phyloP scores from a whole-genome alignment of 2,329 filamentous ascomycete species.

The Ceratocystis smalleyi region DNA sequence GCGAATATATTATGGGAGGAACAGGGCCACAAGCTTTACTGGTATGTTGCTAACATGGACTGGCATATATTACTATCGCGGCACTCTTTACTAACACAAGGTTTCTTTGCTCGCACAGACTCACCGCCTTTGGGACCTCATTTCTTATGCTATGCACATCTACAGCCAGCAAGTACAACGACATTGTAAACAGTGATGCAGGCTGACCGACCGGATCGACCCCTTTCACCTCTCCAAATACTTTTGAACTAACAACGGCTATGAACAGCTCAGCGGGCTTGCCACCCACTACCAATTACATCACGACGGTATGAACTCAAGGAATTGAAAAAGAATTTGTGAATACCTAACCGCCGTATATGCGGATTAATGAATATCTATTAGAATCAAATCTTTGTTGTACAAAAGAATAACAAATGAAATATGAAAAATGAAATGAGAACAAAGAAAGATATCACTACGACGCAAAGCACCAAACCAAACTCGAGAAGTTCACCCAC shows the following conservation, averaged over 20 bases:
- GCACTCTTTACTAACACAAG: background rate
- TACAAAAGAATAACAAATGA: background rate
- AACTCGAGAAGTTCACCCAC: background rate
- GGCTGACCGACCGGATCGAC: background rate
- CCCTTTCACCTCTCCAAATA: background rate
- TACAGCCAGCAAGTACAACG: background rate
- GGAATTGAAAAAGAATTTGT: background rate
- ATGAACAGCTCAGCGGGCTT: background rate
- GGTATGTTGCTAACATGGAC: constrained; percentile 1
- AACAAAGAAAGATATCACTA: background rate
- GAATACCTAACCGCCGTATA: background rate
- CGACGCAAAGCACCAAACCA: background rate
- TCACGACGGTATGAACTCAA: constrained; percentile 2
- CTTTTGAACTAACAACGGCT: background rate
- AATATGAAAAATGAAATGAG: background rate
- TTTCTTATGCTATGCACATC: constrained; percentile 6
- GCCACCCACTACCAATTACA: background rate
- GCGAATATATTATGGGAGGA: constrained; percentile 17
- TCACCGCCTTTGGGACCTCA: background rate
- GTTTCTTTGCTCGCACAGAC: background rate
- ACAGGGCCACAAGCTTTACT: constrained; percentile 12
- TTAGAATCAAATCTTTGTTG: background rate
- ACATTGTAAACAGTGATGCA: constrained; percentile 1
- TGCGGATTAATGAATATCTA: background rate
- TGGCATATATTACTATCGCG: background rate